Conservation (phyloP, 2,329 filamentous ascomycete species). For the Amesomyces nigricolor region DNA sequence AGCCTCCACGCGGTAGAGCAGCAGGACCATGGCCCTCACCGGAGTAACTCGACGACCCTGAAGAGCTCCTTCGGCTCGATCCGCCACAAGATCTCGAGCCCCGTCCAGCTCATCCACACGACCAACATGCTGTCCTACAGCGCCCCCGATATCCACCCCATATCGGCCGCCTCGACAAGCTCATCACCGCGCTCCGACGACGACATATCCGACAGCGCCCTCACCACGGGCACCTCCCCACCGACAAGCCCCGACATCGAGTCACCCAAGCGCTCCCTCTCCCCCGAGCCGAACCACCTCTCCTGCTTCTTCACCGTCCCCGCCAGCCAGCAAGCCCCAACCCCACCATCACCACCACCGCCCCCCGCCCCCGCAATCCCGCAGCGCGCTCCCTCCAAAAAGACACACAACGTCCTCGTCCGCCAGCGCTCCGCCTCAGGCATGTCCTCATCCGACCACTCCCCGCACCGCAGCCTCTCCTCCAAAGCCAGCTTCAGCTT, state of each 20-base stretch:
- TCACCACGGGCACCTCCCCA: conserved; percentile 52
- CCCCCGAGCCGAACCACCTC: conserved; percentile 59
- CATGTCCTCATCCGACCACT: conserved; percentile 53
- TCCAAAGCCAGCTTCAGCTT: conserved; percentile 53
- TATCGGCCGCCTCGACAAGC: conserved; percentile 42
- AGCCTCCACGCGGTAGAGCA: conserved; percentile 41
- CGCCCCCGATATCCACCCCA: conserved; percentile 68
- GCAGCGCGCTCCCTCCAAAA: conserved; percentile 67
- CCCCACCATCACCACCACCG: conserved; percentile 26
- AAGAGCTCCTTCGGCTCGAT: conserved; percentile 44
- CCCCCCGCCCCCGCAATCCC: conserved; percentile 64
- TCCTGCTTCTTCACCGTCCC: conserved; percentile 60
- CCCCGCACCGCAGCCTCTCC: conserved; percentile 43
- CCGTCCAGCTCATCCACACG: conserved; percentile 81
- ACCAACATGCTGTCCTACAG: conserved; percentile 97
- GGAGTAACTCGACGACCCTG: conserved; percentile 42
- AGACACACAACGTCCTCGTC: conserved; percentile 66
- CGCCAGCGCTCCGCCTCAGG: conserved; percentile 40
- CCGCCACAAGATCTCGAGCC: conserved; percentile 75
- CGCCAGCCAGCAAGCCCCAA: conserved; percentile 35
- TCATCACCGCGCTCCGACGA: conserved; percentile 56
- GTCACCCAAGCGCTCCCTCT: conserved; percentile 42
- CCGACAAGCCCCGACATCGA: conserved; percentile 63
- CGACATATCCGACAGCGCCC: conserved; percentile 61
- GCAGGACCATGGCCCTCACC: conserved; percentile 37